These are phyloP conservation scores for Quercus wislizeni DNA, from an alignment of 306 rosid species.

Conservation along the genomic window DNA sequence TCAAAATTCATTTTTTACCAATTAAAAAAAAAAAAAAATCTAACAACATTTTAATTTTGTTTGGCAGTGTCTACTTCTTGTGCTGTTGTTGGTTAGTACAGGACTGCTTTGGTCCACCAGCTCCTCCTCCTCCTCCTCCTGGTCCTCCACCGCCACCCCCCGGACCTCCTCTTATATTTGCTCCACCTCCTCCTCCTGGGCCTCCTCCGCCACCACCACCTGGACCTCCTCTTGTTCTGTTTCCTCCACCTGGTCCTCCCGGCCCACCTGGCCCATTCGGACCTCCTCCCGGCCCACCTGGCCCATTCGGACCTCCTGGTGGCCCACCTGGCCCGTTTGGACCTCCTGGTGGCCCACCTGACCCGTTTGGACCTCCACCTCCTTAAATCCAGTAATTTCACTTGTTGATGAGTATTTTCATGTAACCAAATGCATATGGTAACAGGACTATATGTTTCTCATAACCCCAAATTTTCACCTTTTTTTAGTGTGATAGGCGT, in stretches of 20 bases:
- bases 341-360: no score
- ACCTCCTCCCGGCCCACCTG: background rate
- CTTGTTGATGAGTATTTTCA: background rate
- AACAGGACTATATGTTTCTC: background rate
- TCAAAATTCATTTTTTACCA: background rate
- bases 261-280: constrained; percentile 1
- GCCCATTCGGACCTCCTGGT: background rate
- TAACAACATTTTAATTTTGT: background rate
- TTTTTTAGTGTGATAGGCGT: background rate
- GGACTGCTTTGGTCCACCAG: constrained; percentile 40
- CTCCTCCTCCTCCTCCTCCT: background rate
- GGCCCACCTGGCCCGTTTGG: no score
- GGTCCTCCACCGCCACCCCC: constrained; percentile 11
- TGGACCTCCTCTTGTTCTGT: background rate
- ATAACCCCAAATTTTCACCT: background rate
- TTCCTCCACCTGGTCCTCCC: background rate
- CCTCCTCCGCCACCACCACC: background rate
- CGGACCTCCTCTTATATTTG: background rate
- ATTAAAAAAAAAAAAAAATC: background rate
- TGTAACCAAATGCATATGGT: background rate
- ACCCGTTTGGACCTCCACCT: background rate
- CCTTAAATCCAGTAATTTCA: background rate
- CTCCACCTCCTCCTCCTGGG: constrained; percentile 1
- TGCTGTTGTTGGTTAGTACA: constrained; percentile 49
- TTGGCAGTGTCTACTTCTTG: constrained; percentile 27